These are phyloP conservation scores for Rosa hybrid DNA, from an alignment of 331 rosid species.

Conservation along the genomic window DNA sequence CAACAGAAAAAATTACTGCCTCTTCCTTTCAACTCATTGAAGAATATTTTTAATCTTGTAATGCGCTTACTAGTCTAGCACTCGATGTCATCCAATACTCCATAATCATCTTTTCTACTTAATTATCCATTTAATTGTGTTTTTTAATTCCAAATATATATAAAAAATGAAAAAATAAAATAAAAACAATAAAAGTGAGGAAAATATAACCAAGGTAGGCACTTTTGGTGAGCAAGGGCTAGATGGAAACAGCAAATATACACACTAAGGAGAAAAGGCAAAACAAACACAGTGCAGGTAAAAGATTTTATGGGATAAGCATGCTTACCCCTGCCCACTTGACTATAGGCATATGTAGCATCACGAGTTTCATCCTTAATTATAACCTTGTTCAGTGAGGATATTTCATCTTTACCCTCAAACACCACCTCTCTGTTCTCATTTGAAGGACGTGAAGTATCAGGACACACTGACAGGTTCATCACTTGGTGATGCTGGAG, in stretches of 20 bases:
- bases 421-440: constrained; percentile 38
- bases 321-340: constrained; percentile 67
- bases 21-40: neutral
- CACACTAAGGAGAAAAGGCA: neutral
- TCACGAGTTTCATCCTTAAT: constrained; percentile 55
- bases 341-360: constrained; percentile 45
- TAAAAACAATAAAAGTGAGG: neutral
- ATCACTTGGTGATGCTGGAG: constrained; percentile 36
- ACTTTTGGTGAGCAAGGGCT: constrained; percentile 1
- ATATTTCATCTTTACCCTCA: constrained; percentile 47
- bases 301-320: neutral
- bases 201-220: neutral
- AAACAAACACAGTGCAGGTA: neutral
- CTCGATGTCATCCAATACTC: neutral
- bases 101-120: neutral
- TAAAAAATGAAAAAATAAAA: no score
- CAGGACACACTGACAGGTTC: constrained; percentile 44
- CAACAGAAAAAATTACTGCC: neutral
- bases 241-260: constrained; percentile 5
- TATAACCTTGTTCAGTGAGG: constrained; percentile 53
- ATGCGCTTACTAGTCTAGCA: neutral
- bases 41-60: neutral
- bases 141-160: no score
- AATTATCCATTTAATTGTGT: neutral
- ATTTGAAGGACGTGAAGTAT: constrained; percentile 30